Conservation (phyloP, 306 rosid species). For the Ceratonia siliqua region DNA sequence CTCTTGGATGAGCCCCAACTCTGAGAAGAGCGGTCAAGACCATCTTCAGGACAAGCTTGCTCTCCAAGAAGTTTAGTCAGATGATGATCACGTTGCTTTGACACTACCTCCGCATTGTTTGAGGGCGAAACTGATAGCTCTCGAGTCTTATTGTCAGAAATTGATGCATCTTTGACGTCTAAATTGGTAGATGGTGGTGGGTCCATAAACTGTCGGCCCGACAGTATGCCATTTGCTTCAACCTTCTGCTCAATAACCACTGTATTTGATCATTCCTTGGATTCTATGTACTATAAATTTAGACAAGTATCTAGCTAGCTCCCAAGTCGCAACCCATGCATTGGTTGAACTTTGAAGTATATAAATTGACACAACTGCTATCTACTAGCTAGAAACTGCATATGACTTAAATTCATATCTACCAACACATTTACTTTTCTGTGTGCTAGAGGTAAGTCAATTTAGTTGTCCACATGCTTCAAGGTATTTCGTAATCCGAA, state of each 20-base stretch:
- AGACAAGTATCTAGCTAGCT: background rate
- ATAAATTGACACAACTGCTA: background rate
- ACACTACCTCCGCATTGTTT: conserved; percentile 37
- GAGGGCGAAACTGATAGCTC: conserved; percentile 34
- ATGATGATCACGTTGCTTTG: conserved; percentile 24
- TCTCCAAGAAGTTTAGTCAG: conserved; percentile 32
- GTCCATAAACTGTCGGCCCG: conserved; percentile 24
- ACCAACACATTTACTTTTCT: background rate
- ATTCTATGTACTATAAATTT: background rate
- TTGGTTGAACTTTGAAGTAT: too few relatives aligned
- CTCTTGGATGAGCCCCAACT: conserved; percentile 38
- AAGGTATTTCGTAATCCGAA: background rate
- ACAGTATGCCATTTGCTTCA: conserved; percentile 26
- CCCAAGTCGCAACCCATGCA: background rate
- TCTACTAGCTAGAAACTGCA: background rate
- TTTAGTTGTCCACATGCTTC: background rate
- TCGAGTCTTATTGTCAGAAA: conserved; percentile 32
- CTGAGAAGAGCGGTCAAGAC: conserved; percentile 42
- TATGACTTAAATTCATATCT: background rate
- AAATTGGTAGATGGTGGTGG: conserved; percentile 6
- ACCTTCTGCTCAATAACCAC: conserved; percentile 32
- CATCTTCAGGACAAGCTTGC: conserved; percentile 33
- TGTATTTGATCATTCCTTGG: background rate
- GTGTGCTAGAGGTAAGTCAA: background rate
- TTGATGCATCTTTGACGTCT: conserved; percentile 33